phyloP scores from a whole-genome alignment of 1,284 basidiomycete genomes.

The Volvariella surrecta region DNA sequence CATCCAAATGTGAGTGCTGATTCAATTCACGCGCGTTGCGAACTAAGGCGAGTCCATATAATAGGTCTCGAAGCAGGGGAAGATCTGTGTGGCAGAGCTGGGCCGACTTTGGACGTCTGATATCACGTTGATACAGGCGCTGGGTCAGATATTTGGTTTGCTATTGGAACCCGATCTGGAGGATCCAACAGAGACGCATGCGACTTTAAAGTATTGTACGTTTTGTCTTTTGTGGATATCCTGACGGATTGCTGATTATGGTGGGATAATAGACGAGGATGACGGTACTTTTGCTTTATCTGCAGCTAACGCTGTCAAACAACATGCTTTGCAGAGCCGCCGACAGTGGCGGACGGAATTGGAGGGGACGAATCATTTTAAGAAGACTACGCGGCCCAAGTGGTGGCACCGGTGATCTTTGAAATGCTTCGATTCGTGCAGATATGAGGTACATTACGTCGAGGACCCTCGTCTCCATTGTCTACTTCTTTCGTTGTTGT shows the following conservation, averaged over 20 bases:
- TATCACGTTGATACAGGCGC: conserved; percentile 17
- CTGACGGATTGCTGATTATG: not conserved
- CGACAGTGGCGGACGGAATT: conserved; percentile 15
- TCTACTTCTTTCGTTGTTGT: too few relatives aligned
- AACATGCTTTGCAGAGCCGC: conserved; percentile 17
- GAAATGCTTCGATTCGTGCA: too few relatives aligned
- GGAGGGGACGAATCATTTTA: too few relatives aligned
- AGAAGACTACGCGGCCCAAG: too few relatives aligned
- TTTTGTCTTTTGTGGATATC: not conserved
- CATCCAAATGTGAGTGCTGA: conserved; percentile 17
- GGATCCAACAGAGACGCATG: conserved; percentile 20
- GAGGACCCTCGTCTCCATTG: too few relatives aligned
- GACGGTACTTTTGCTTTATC: conserved; percentile 19
- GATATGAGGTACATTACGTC: too few relatives aligned
- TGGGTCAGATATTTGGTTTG: conserved; percentile 16
- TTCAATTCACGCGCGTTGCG: not conserved
- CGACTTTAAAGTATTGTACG: conserved; percentile 20
- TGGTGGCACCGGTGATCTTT: too few relatives aligned
- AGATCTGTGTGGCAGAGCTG: conserved; percentile 21
- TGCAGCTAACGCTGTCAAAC: conserved; percentile 14
- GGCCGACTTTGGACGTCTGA: conserved; percentile 21
- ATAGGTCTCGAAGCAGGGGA: conserved; percentile 22
- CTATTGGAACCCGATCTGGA: conserved; percentile 19
- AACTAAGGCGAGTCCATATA: not conserved
- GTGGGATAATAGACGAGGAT: conserved; percentile 16